Conservation (phyloP, 2,329 filamentous ascomycete species). For the Parafenestella ontariensis region DNA sequence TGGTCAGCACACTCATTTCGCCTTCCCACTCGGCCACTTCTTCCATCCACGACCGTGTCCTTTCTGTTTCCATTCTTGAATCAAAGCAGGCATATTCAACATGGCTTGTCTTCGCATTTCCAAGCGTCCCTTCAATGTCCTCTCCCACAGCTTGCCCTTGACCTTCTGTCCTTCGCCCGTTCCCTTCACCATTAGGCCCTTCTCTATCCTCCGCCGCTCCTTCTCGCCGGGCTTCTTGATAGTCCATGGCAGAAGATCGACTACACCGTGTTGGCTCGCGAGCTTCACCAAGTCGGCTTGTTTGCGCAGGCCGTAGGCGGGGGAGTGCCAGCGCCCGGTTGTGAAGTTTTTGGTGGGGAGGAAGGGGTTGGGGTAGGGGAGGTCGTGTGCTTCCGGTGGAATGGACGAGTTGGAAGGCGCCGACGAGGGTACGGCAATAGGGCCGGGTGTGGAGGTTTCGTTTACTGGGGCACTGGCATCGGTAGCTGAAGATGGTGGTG, state of each 20-base stretch:
- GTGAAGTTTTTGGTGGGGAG: slow-evolving; percentile 75
- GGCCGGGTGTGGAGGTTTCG: slow-evolving; percentile 38
- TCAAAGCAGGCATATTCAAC: slow-evolving; percentile 91
- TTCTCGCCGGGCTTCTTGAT: slow-evolving; percentile 76
- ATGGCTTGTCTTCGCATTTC: slow-evolving; percentile 91
- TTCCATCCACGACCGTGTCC: slow-evolving; percentile 78
- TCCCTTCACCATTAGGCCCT: slow-evolving; percentile 85
- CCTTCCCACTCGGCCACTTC: slow-evolving; percentile 67
- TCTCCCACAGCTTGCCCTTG: slow-evolving; percentile 94
- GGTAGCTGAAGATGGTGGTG: slow-evolving; percentile 14
- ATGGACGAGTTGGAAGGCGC: slow-evolving; percentile 19
- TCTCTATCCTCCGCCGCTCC: slow-evolving; percentile 75
- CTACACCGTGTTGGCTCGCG: slow-evolving; percentile 77
- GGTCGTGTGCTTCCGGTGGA: slow-evolving; percentile 44
- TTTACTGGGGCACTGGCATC: slow-evolving; percentile 52
- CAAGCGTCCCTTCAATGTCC: slow-evolving; percentile 81
- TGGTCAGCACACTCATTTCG: slow-evolving; percentile 21
- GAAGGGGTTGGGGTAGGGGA: slow-evolving; percentile 78
- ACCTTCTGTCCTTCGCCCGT: slow-evolving; percentile 91
- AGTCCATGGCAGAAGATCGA: slow-evolving; percentile 79
- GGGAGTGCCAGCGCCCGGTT: slow-evolving; percentile 84
- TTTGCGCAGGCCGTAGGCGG: slow-evolving; percentile 80
- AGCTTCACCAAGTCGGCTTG: slow-evolving; percentile 93
- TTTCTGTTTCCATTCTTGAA: slow-evolving; percentile 86
- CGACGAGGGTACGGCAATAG: slow-evolving; percentile 21